Evolutionary conservation across 164 flowering plant genomes (phyloP), one percentile per base, ranked within the genome.

Genomic region (Chimonanthus praecox): DNA sequence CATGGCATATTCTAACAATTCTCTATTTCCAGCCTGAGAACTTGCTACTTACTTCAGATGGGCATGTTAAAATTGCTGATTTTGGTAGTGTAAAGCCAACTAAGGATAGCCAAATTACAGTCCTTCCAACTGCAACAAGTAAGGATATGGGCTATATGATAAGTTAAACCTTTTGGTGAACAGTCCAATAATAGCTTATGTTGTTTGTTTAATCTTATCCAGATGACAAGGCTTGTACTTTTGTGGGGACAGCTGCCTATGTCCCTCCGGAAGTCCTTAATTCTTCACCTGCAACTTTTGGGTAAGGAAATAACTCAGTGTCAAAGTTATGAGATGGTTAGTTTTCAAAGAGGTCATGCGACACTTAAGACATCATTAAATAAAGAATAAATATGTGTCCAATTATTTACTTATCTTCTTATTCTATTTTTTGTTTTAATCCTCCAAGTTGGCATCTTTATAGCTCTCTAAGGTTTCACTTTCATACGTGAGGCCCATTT

Each of bases 171-270:
- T 49, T 68, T 72, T 66, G 8, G 15, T 48, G 20, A 72, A 18
- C 62, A 65, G 54, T 72, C 20, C 13, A 70, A 6, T 71, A 4
- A 46, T 58, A 33, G 63, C 16, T 58, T 75, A 70, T 71, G 3
- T 54, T 51, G 58, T 68, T 75, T 13, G 7, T 49, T 80, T 58
- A 10, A 9, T 78, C 46, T 62, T 73, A 44, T 81, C n/a, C 85
- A 96, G 99, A 94, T 83, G 98, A 90, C 71, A 94, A 96, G 81
- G 94, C 99, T 8, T 92, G 98, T 77, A 90, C 97, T 58, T 96
- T 96, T 86, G 99, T 96, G 79, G 99, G 99, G 63, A 94, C 99
- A 58, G 99, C 99, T 69, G 99, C 98, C 18, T 96, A 96, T 83
- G 98, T 94, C 49, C 98, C 99, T 79, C 99, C 99, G 61, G 99